Percentiles rank a stretch among this genome's conserved stretches.
Evolutionary conservation across 495 filamentous ascomycete species (phyloP).

Genomic region (Xylaria telfairii): DNA sequence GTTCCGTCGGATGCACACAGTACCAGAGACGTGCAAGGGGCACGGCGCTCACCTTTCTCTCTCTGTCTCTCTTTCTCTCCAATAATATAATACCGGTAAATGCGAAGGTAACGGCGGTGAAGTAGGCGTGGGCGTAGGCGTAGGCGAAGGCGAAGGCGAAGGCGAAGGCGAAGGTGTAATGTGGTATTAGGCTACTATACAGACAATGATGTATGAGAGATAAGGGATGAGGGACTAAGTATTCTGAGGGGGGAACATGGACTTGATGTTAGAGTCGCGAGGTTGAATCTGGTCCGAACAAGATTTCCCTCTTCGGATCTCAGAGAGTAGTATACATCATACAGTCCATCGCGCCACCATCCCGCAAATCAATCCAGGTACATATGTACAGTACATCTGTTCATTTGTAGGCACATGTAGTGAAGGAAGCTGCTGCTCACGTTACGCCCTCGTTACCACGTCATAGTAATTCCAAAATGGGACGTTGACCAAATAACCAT

Average conservation of each 20-base stretch:
- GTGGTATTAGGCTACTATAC: conserved; percentile 10
- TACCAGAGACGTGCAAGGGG: neutral
- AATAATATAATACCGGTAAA: too few species aligned
- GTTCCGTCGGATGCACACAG: conserved; percentile 8
- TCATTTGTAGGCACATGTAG: neutral
- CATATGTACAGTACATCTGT: neutral
- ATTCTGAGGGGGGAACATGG: neutral
- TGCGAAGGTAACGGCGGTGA: too few species aligned
- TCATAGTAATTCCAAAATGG: neutral
- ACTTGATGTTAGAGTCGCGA: conserved; percentile 4
- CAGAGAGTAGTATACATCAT: neutral
- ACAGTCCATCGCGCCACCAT: neutral
- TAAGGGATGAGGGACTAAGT: neutral
- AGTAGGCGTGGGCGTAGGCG: neutral
- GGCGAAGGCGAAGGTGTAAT: neutral
- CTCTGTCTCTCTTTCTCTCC: too few species aligned
- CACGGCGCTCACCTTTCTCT: neutral
- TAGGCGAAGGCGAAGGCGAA: too few species aligned
- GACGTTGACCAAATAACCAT: conserved; percentile 12
- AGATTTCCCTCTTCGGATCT: neutral
- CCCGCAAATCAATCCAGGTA: neutral
- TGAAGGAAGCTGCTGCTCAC: too few species aligned
- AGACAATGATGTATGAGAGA: too few species aligned
- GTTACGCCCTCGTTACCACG: conserved; percentile 4
- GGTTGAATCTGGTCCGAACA: neutral